Conservation (phyloP, 2,329 filamentous ascomycete genomes). For the Didymella arachidicola region DNA sequence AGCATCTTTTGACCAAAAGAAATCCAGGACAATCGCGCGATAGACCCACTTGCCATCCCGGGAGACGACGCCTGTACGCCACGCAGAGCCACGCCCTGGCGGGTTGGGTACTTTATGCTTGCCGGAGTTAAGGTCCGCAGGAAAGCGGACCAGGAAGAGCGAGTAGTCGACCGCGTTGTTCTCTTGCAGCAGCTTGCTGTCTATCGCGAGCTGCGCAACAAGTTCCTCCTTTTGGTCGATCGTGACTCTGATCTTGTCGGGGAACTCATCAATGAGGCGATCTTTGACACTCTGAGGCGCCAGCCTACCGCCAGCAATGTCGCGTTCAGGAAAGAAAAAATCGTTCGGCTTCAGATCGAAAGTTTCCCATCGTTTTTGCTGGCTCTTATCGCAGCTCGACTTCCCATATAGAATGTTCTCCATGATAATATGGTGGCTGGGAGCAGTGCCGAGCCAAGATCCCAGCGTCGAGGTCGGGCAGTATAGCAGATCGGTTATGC, state of each 20-base stretch:
- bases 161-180: constrained; percentile 78
- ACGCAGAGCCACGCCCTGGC: constrained; percentile 53
- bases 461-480: constrained; percentile 66
- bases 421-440: constrained; percentile 79
- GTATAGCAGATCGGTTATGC: constrained; percentile 74
- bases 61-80: constrained; percentile 69
- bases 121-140: constrained; percentile 43
- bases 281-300: constrained; percentile 70
- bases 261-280: constrained; percentile 71
- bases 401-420: constrained; percentile 75
- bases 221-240: constrained; percentile 64
- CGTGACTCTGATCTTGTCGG: constrained; percentile 69
- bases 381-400: constrained; percentile 50
- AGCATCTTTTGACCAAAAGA: constrained; percentile 81
- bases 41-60: constrained; percentile 72
- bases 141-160: constrained; percentile 71
- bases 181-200: constrained; percentile 69
- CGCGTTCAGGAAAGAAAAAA: constrained; percentile 79
- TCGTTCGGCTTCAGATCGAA: constrained; percentile 77
- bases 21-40: constrained; percentile 72
- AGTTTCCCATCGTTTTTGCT: constrained; percentile 67
- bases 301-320: constrained; percentile 70
- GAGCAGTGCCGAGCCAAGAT: constrained; percentile 65
- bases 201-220: constrained; percentile 62
- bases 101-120: constrained; percentile 41